These are phyloP conservation scores for Sporothrix sp. DNA, from an alignment of 2,329 filamentous ascomycete species.

Conservation along the genomic window DNA sequence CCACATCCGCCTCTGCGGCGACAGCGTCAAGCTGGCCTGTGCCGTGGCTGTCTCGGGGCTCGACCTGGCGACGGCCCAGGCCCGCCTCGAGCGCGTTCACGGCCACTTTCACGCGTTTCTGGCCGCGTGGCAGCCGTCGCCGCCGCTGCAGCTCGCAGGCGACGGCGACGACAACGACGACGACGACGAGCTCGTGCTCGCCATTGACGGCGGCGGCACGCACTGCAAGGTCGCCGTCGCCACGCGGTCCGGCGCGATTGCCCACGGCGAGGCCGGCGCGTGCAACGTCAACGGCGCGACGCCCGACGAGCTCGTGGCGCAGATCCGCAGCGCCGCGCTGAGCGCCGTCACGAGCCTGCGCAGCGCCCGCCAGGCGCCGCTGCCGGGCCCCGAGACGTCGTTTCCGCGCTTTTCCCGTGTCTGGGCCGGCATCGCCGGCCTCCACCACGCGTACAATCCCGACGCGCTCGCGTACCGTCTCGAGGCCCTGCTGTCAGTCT, in stretches of 20 bases:
- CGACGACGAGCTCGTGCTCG: slow-evolving; percentile 7
- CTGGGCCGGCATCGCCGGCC: slow-evolving; percentile 12
- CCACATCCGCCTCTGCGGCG: slow-evolving; percentile 7
- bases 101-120: slow-evolving; percentile 9
- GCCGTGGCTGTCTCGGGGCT: slow-evolving; percentile 12
- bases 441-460: slow-evolving; percentile 9
- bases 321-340: slow-evolving; percentile 4
- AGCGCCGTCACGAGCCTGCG: slow-evolving; percentile 1
- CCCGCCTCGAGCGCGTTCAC: background rate
- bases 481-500: slow-evolving; percentile 6
- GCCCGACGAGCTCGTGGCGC: slow-evolving; percentile 3
- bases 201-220: slow-evolving; percentile 12
- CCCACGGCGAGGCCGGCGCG: slow-evolving; percentile 6
- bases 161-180: background rate
- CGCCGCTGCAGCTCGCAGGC: background rate
- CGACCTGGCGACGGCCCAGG: slow-evolving; percentile 1
- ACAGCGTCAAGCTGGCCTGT: slow-evolving; percentile 12
- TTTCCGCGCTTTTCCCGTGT: slow-evolving; percentile 5
- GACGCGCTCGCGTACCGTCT: slow-evolving; percentile 6
- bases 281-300: slow-evolving; percentile 11
- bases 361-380: background rate
- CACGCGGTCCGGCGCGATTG: background rate
- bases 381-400: background rate
- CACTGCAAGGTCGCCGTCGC: slow-evolving; percentile 10
- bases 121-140: background rate